Evolutionary conservation across 306 rosid species (phyloP).

Genomic region (Vigna hirtella): DNA sequence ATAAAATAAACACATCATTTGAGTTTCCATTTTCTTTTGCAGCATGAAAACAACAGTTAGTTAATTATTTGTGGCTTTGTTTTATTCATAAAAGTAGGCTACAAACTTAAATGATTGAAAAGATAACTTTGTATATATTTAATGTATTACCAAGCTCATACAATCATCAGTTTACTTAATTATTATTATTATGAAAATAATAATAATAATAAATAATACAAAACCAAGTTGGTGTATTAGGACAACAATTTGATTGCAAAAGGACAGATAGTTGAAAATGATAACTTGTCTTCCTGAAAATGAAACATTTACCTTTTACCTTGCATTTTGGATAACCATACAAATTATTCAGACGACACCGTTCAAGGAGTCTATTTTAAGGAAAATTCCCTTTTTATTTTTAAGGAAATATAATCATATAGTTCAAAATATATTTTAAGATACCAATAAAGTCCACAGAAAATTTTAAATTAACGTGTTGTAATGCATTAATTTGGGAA

Average conservation of each 20-base stretch:
- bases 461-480: too few species aligned
- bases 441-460: too few species aligned
- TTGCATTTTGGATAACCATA: neutral
- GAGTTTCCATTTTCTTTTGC: too few species aligned
- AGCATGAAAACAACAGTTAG: neutral
- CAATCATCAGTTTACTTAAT: constrained; percentile 1
- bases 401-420: too few species aligned
- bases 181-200: neutral
- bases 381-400: too few species aligned
- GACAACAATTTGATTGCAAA: constrained; percentile 36
- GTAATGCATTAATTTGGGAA: too few species aligned
- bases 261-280: constrained; percentile 45
- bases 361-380: too few species aligned
- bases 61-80: neutral
- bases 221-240: constrained; percentile 25
- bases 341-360: too few species aligned
- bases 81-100: neutral
- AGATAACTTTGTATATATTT: neutral
- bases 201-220: neutral
- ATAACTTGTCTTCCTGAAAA: constrained; percentile 30
- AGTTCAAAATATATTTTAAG: too few species aligned
- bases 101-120: constrained; percentile 38
- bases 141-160: constrained; percentile 2
- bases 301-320: constrained; percentile 2
- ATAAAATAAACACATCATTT: neutral